These are phyloP conservation scores for Batkoa obscura DNA, from an alignment of 371 early-diverging fungal genomes.

Conservation along the genomic window DNA sequence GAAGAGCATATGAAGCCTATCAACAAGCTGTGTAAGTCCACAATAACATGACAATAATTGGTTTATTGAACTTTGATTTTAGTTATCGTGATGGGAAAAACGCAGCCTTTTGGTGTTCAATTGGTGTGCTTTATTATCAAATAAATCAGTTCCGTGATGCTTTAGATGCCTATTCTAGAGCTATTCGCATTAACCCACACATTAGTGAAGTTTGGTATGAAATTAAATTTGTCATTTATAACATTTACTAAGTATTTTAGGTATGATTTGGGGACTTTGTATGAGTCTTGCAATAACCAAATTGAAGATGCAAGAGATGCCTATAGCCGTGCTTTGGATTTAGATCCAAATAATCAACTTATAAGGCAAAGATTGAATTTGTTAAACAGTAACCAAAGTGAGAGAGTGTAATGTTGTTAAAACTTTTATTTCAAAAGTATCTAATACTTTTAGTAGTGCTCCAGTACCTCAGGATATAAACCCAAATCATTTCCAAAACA, in stretches of 20 bases:
- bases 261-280: constrained; percentile 82
- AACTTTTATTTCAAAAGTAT: background rate
- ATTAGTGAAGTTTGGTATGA: constrained; percentile 89
- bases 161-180: constrained; percentile 89
- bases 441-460: constrained; percentile 15
- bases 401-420: background rate
- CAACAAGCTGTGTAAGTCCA: constrained; percentile 81
- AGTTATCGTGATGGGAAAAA: constrained; percentile 77
- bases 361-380: constrained; percentile 60
- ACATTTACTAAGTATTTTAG: background rate
- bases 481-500: constrained; percentile 13
- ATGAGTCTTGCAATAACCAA: constrained; percentile 96
- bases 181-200: constrained; percentile 82
- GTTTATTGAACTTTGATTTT: background rate
- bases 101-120: constrained; percentile 96
- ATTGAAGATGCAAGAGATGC: constrained; percentile 93
- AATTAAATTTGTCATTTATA: background rate
- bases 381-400: constrained; percentile 18
- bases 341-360: constrained; percentile 65
- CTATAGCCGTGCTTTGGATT: constrained; percentile 78
- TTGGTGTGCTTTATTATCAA: constrained; percentile 93
- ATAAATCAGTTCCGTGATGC: constrained; percentile 91
- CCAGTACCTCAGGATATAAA: constrained; percentile 42
- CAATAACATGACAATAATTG: background rate
- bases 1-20: constrained; percentile 92